Percentiles rank a stretch among this genome's conserved stretches.
These are phyloP conservation scores for Omphalotus guepiniiformis DNA, from an alignment of 768 basidiomycete genomes.

Conservation along the genomic window DNA sequence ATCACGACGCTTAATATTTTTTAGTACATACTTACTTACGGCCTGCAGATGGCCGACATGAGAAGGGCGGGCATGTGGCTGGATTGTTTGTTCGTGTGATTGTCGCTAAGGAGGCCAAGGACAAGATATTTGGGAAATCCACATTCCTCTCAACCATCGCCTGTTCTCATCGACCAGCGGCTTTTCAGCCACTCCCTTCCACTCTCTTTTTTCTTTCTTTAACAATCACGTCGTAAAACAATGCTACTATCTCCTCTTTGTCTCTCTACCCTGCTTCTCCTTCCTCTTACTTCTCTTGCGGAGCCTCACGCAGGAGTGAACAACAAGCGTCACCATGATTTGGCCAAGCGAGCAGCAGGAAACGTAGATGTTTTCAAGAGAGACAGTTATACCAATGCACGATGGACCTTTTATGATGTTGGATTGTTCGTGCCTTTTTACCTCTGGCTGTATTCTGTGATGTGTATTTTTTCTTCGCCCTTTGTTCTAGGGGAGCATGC, in stretches of 20 bases:
- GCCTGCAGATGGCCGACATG: too few species aligned
- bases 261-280: background rate
- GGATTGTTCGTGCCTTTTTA: slow-evolving; percentile 3
- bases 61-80: too few species aligned
- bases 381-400: slow-evolving; percentile 1
- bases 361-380: slow-evolving; percentile 2
- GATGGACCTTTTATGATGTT: slow-evolving; percentile 8
- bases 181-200: too few species aligned
- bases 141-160: too few species aligned
- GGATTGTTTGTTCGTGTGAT: too few species aligned
- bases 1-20: too few species aligned
- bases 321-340: slow-evolving; percentile 1
- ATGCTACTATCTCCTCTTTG: background rate
- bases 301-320: background rate
- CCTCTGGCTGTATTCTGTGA: background rate
- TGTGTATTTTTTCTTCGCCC: background rate
- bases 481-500: slow-evolving; percentile 1
- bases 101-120: too few species aligned
- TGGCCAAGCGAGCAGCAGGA: slow-evolving; percentile 5
- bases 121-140: too few species aligned
- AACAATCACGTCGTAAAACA: too few species aligned
- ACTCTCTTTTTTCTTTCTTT: too few species aligned
- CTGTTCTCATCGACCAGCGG: too few species aligned
- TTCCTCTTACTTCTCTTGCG: slow-evolving; percentile 4
- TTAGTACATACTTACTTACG: too few species aligned